Evolutionary conservation across 805 yeast genomes (phyloP), one percentile per base, ranked within the genome.

Genomic region (Metschnikowia baotianmanensis): DNA sequence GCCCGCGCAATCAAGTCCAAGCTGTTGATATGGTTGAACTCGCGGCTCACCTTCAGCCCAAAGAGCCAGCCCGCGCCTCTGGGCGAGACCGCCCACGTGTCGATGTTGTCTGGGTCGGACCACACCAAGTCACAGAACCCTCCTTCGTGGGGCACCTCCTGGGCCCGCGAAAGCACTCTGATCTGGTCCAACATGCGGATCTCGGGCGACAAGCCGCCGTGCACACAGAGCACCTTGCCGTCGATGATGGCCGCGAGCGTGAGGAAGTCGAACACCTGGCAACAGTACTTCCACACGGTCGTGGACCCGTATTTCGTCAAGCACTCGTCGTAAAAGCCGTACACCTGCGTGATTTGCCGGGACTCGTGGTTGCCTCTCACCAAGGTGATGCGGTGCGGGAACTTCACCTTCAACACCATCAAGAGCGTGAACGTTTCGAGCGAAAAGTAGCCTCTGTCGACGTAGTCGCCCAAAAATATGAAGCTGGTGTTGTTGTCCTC

Each of bases 11-110:
- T 89, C 52, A 91, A 70, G 50, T 79, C 80, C 46, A 93, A 71
- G 50, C 89, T 89, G 61, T 93, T 91, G 40, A 91, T 95, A 63
- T 93, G 96, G 66, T 91, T 93, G 67, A 93, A 93, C 63, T 93
- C 98, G 43, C 96, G 71, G 13, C 96, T 93, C 18, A 93, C 97
- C 61, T 85, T 84, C 32, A 89, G 78, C 18, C 99, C 99, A 62
- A 91, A 91, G 38, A 91, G 68, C 98, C 98, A 91, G 10, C 99
- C 99, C 0, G 99, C 99, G 47, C 99, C 99, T 58, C 99, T 77
- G 23, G 97, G 96, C 20, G 95, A 83, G 16, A 93, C 96, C 17
- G 96, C 96, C 99, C 99, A 91, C 10, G 96, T 87, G 54, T 88
- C 96, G 31, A 90, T 96, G 56, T 90, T 90, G 61, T 91, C 98